Evolutionary conservation across 371 early-diverging fungal species (phyloP), one percentile per base, ranked within the genome.

Genomic region (Smittium culicis): DNA sequence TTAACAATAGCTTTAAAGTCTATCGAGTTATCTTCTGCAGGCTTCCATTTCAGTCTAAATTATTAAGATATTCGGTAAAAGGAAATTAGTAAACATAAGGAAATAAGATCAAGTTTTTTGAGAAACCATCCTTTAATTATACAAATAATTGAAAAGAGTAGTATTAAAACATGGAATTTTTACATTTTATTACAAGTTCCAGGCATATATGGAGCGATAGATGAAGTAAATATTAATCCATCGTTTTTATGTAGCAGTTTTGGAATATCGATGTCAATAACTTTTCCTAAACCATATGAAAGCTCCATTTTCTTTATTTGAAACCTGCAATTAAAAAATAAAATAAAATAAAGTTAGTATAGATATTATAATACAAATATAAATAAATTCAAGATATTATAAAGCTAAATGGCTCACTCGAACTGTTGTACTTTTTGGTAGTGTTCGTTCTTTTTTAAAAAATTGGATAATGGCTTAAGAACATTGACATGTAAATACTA

Each of bases 151-250:
- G 30, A 25, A 5, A 35, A 27, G n/a, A n/a, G n/a, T n/a, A n/a
- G n/a, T n/a, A n/a, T n/a, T n/a, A n/a, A n/a, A n/a, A n/a, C n/a
- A n/a, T n/a, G n/a, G 30, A 27, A 14, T 14, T 14, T 30, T 28
- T 64, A 64, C 88, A 96, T 94, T 69, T 87, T 89, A 11, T 81
- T 69, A 66, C 92, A 91, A 1, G 96, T 94, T 35, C 96, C 97
- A 11, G 84, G 72, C 0, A 70, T 71, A 75, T 99, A 99, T 29
- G 90, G 85, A 1, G 91, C 88, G n/a, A 78, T 74, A 1, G 83
- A 83, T 1, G 96, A 86, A 0, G 99, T 98, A 73, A 98, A 99
- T 56, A 99, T 96, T 1, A 99, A 76, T 0, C 99, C 99, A 74
- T 99, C 99, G 35, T 83, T 93, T 62, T 90, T 87, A 79, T 99